These are phyloP conservation scores for Rhizopogon sp. DNA, from an alignment of 768 basidiomycete genomes.

Conservation along the genomic window DNA sequence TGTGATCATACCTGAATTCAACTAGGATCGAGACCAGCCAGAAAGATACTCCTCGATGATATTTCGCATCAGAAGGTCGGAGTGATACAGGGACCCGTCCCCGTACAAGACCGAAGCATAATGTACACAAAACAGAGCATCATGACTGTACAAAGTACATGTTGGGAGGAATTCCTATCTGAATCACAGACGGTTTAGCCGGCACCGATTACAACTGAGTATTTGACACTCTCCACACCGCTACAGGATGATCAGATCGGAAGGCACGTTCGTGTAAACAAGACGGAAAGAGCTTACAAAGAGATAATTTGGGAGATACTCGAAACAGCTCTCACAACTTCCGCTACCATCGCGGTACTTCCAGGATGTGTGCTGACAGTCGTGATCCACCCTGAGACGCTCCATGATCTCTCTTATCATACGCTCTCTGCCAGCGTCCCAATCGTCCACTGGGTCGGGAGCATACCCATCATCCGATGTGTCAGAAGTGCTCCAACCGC, in stretches of 20 bases:
- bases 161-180: no score
- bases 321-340: constrained; percentile 41
- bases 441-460: no score
- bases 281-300: constrained; percentile 35
- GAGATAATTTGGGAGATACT: constrained; percentile 37
- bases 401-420: constrained; percentile 29
- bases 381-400: constrained; percentile 46
- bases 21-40: no score
- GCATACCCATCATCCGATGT: no score
- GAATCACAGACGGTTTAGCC: constrained; percentile 28
- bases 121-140: no score
- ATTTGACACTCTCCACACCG: constrained; percentile 28
- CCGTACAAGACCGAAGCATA: no score
- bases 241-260: constrained; percentile 13
- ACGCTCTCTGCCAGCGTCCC: constrained; percentile 5
- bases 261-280: background rate
- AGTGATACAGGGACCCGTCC: no score
- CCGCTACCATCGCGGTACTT: constrained; percentile 37
- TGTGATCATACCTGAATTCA: no score
- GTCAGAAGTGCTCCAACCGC: no score
- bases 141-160: no score
- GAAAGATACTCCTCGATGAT: no score
- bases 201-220: constrained; percentile 32
- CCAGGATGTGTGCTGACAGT: constrained; percentile 46
- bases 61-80: no score